Evolutionary conservation across 164 flowering plant species (phyloP).

Genomic region (Umbellularia californica): DNA sequence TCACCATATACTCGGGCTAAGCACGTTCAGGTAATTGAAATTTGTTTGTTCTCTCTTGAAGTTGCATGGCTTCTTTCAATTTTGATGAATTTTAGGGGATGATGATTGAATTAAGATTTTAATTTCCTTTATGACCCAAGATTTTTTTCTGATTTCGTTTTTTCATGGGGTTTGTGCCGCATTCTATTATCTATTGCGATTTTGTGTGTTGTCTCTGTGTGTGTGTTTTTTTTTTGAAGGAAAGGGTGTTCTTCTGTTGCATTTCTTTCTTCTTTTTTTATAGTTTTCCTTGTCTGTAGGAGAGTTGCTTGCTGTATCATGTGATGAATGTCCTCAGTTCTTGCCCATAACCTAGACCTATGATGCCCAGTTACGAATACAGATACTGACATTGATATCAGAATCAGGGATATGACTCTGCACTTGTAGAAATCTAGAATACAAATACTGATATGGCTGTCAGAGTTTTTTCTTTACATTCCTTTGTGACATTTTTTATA

Average conservation of each 20-base stretch:
- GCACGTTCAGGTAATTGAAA: slow-evolving; percentile 65
- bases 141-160: not conserved
- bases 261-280: not conserved
- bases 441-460: no score
- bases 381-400: no score
- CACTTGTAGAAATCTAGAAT: no score
- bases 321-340: no score
- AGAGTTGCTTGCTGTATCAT: not conserved
- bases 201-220: not conserved
- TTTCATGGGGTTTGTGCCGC: no score
- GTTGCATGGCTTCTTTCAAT: not conserved
- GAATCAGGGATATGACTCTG: no score
- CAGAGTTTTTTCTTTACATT: no score
- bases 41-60: not conserved
- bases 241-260: not conserved
- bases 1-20: slow-evolving; percentile 87
- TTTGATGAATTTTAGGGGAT: not conserved
- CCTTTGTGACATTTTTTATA: no score
- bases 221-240: no score
- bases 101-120: not conserved
- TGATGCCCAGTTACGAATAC: no score
- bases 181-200: no score
- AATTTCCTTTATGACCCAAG: not conserved
- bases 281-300: not conserved
- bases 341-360: no score